Evolutionary conservation across 2,329 filamentous ascomycete genomes (phyloP).

Genomic region (Cordyceps tenuipes): DNA sequence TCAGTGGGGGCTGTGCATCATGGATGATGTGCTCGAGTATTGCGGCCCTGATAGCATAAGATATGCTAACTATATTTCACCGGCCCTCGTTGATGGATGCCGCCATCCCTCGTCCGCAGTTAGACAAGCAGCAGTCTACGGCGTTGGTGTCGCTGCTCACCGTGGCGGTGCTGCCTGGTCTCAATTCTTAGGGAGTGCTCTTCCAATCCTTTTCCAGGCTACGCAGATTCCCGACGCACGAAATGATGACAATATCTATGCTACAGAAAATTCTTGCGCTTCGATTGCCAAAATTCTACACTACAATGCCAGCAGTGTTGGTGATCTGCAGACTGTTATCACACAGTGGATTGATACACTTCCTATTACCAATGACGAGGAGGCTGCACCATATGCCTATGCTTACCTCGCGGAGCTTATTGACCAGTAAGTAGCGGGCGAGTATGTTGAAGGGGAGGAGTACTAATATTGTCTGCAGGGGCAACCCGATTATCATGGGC

Average conservation of each 20-base stretch:
- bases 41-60: constrained; percentile 82
- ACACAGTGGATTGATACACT: constrained; percentile 85
- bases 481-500: constrained; percentile 71
- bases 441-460: neutral
- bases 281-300: constrained; percentile 96
- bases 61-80: constrained; percentile 78
- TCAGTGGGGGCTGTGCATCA: constrained; percentile 98
- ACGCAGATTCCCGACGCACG: constrained; percentile 74
- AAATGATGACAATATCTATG: constrained; percentile 89
- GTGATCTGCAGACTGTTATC: constrained; percentile 66
- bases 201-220: constrained; percentile 78
- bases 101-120: constrained; percentile 81
- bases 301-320: constrained; percentile 71
- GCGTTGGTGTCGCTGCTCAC: constrained; percentile 90
- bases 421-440: constrained; percentile 67
- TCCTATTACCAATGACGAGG: constrained; percentile 89
- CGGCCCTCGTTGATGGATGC: constrained; percentile 80
- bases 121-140: constrained; percentile 90
- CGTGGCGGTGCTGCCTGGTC: constrained; percentile 83
- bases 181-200: constrained; percentile 71
- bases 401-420: constrained; percentile 86
- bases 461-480: constrained; percentile 44
- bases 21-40: constrained; percentile 97
- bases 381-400: constrained; percentile 94
- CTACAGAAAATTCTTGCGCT: constrained; percentile 94